Evolutionary conservation across 208 protist genomes (phyloP).

Genomic region (Tetramitus jugosus): DNA sequence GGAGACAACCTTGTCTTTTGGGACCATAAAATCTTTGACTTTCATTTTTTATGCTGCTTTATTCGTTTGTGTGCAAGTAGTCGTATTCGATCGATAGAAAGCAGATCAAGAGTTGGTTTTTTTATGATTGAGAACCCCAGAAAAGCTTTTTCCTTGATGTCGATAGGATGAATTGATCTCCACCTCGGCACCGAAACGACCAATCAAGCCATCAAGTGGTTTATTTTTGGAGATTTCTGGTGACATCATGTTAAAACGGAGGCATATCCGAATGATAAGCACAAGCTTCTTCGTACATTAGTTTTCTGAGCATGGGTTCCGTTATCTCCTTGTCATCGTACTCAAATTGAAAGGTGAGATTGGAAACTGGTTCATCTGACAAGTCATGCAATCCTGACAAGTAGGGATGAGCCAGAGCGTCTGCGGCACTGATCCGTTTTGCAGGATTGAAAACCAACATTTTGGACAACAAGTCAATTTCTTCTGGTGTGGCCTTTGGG

Average conservation of each 20-base stretch:
- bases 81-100: too few relatives aligned
- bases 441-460: slow-evolving; percentile 81
- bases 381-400: slow-evolving; percentile 54
- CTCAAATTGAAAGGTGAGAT: background rate
- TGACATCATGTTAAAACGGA: too few relatives aligned
- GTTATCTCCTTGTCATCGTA: slow-evolving; percentile 1
- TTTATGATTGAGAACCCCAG: too few relatives aligned
- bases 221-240: too few relatives aligned
- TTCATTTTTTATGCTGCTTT: background rate
- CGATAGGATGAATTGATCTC: too few relatives aligned
- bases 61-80: background rate
- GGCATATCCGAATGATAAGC: slow-evolving; percentile 5
- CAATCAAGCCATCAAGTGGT: too few relatives aligned
- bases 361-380: slow-evolving; percentile 41
- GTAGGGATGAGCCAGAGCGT: slow-evolving; percentile 75
- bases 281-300: background rate
- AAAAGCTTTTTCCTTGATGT: too few relatives aligned
- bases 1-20: background rate
- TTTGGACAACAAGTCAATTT: slow-evolving; percentile 68
- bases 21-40: slow-evolving; percentile 3
- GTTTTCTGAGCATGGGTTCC: background rate
- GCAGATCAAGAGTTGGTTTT: too few relatives aligned
- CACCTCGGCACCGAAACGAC: too few relatives aligned
- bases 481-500: slow-evolving; percentile 40
- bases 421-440: slow-evolving; percentile 78